Evolutionary conservation across 805 yeast genomes (phyloP), one percentile per base, ranked within the genome.

Genomic region (Candida ovalis): DNA sequence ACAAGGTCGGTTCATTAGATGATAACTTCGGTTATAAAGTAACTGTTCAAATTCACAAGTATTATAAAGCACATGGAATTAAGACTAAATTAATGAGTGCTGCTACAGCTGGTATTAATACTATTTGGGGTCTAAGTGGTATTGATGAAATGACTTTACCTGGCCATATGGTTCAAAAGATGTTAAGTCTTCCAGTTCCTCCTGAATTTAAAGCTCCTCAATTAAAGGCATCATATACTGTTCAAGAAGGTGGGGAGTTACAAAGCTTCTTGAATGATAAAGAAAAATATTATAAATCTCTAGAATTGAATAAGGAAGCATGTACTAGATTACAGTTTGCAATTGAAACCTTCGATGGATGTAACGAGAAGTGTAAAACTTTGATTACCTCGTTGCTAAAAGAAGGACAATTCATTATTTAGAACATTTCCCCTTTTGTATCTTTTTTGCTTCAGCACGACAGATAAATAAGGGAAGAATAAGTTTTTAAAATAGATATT

Each of bases 141-240:
- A 55, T 66, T 18, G 70, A 67, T 44, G 71, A 56, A 32, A 59
- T 65, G 56, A 67, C 70, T 7, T 43, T 63, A 9, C 64, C 68
- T 5, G 47, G 54, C 6, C 48, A 52, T 22, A 57, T 61, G 36
- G 37, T 64, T 21, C 56, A 59, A 46, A 59, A 54, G 49, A 53
- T 62, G 46, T 36, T 54, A 15, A 47, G 40, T 30, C 40, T 49
- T 8, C 46, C 48, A 8, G 60, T 54, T 21, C 66, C 67, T 4
- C 47, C 33, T 9, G 58, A 71, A 67, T 38, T 36, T 21, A 33
- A 43, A 17, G 22, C 48, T 7, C 57, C 59, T n/a, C 46, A 32
- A 24, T 42, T 51, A 17, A 43, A 36, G 23, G 3, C 30, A 5
- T 40, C 24, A 4, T 52, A 55, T 25, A 39, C 54, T 2, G 42